phyloP scores from a whole-genome alignment of 2,329 filamentous ascomycete genomes.

The Trichoderma sp. region DNA sequence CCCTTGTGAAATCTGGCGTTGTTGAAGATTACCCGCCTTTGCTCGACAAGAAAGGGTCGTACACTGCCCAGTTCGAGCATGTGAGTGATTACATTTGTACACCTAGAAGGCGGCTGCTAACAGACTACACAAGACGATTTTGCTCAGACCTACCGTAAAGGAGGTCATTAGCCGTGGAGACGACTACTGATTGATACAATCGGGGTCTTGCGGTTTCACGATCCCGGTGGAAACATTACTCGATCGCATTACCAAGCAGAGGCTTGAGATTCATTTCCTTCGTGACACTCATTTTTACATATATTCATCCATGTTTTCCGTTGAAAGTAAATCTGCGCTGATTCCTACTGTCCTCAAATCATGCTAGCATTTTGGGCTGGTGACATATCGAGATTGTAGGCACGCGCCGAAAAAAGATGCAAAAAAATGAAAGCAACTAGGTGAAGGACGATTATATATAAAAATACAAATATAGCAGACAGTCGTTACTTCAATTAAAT shows the following conservation, averaged over 20 bases:
- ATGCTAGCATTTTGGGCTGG: not conserved
- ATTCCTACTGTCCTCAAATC: not conserved
- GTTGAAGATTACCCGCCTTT: slow-evolving; percentile 82
- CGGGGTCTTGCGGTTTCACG: not conserved
- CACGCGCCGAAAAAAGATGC: not conserved
- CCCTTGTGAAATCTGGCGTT: slow-evolving; percentile 71
- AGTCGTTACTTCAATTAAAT: not conserved
- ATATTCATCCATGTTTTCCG: not conserved
- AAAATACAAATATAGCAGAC: not conserved
- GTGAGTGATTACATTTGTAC: slow-evolving; percentile 48
- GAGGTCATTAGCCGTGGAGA: slow-evolving; percentile 77
- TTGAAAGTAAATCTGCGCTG: not conserved
- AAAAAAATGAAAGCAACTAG: not conserved
- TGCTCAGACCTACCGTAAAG: slow-evolving; percentile 70
- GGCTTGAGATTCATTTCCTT: not conserved
- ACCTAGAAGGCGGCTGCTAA: not conserved
- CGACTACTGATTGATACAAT: slow-evolving; percentile 55
- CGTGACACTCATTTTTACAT: not conserved
- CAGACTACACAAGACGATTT: slow-evolving; percentile 52
- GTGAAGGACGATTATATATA: not conserved
- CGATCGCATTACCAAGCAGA: not conserved
- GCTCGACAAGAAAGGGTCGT: slow-evolving; percentile 81
- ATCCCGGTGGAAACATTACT: not conserved
- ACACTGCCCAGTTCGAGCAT: slow-evolving; percentile 86
- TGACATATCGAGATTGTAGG: not conserved